A percentile compares a stretch with the other conserved stretches of the same genome.
Conservation (phyloP, 2,329 filamentous ascomycete species). For the Fusarium buxicola region DNA sequence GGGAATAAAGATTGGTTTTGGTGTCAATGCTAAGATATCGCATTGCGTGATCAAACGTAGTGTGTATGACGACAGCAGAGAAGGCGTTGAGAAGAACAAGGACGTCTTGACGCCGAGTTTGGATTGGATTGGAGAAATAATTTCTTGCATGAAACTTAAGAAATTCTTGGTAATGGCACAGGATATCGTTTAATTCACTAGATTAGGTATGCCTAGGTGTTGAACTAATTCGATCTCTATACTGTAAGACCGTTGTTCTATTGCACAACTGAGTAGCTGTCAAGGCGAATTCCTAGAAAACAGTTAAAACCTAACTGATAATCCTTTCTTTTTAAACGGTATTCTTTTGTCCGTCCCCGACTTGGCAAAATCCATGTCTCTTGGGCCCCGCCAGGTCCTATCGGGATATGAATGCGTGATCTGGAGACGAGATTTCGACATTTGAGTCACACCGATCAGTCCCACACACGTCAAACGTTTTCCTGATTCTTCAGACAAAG, state of each 20-base stretch:
- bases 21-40: not conserved
- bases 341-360: not conserved
- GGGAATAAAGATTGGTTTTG: slow-evolving; percentile 10
- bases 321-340: too few relatives aligned
- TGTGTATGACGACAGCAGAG: slow-evolving; percentile 5
- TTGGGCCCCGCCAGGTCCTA: slow-evolving; percentile 18
- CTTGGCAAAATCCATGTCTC: not conserved
- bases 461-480: slow-evolving; percentile 17
- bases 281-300: too few relatives aligned
- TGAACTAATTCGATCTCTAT: too few relatives aligned
- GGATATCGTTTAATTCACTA: not conserved
- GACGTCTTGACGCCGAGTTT: slow-evolving; percentile 18
- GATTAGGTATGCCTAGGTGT: too few relatives aligned
- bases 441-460: slow-evolving; percentile 17
- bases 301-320: too few relatives aligned
- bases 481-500: slow-evolving; percentile 2
- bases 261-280: too few relatives aligned
- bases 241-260: too few relatives aligned
- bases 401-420: slow-evolving; percentile 31
- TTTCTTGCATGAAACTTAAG: not conserved
- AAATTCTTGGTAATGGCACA: not conserved
- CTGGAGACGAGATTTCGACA: slow-evolving; percentile 33
- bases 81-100: not conserved
- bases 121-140: slow-evolving; percentile 1
- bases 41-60: slow-evolving; percentile 22